Percentiles rank a stretch among this genome's conserved stretches.
Conservation (phyloP, 768 basidiomycete genomes). For the Dioszegia aurantiaca region DNA sequence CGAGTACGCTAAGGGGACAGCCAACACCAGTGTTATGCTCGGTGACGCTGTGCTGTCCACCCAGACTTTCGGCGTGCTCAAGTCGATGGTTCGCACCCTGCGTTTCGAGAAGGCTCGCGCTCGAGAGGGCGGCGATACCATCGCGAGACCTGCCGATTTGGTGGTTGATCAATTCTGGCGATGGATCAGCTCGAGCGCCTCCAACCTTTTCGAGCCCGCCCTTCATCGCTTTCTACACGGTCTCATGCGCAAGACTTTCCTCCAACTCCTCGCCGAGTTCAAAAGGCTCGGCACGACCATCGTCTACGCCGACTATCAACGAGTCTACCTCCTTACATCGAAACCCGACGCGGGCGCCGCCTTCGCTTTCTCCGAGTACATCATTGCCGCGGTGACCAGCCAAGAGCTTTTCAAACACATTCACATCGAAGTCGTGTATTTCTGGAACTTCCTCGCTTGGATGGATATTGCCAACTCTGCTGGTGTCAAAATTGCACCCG, state of each 20-base stretch:
- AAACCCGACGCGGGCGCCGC: slow-evolving; percentile 90
- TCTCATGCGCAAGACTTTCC: slow-evolving; percentile 96
- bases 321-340: slow-evolving; percentile 83
- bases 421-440: slow-evolving; percentile 76
- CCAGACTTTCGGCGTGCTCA: slow-evolving; percentile 78
- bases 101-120: slow-evolving; percentile 72
- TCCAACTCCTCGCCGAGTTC: slow-evolving; percentile 94
- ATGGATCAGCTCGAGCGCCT: slow-evolving; percentile 83
- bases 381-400: slow-evolving; percentile 85
- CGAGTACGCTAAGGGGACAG: slow-evolving; percentile 74
- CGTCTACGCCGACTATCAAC: slow-evolving; percentile 88
- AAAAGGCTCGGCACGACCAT: slow-evolving; percentile 89
- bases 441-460: slow-evolving; percentile 90
- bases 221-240: slow-evolving; percentile 90
- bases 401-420: slow-evolving; percentile 95
- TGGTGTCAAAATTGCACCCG: slow-evolving; percentile 67
- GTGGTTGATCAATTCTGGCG: slow-evolving; percentile 92
- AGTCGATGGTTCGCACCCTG: slow-evolving; percentile 85
- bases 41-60: slow-evolving; percentile 87
- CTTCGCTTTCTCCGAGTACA: slow-evolving; percentile 91
- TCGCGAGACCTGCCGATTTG: slow-evolving; percentile 57
- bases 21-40: slow-evolving; percentile 67
- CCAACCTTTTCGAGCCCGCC: slow-evolving; percentile 85
- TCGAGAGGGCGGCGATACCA: slow-evolving; percentile 60
- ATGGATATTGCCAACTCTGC: slow-evolving; percentile 94